Evolutionary conservation across 139 green algal genomes (phyloP).

Genomic region (Volvox reticuliferus): DNA sequence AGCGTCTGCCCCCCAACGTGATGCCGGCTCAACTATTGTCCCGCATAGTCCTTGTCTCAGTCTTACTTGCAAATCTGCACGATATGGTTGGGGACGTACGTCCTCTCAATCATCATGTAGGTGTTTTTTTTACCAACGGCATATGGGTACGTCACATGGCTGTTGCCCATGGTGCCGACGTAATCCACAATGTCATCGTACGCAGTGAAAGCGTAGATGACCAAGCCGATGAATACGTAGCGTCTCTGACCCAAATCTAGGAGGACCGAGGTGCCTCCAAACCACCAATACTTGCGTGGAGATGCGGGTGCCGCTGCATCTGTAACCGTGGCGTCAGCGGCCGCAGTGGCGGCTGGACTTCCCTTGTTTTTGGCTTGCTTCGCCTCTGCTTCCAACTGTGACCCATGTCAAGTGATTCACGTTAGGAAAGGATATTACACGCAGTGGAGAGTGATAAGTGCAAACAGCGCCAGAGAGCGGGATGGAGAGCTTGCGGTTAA

Average conservation of each 20-base stretch:
- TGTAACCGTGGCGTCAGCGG: neutral
- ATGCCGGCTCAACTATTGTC: no score
- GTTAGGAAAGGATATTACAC: neutral
- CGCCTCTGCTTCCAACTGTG: neutral
- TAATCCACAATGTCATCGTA: neutral
- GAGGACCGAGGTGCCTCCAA: conserved; percentile 22
- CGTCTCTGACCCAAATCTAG: neutral
- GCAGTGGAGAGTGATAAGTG: neutral
- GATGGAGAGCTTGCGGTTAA: no score
- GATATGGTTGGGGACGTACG: conserved; percentile 19
- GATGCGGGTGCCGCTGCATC: neutral
- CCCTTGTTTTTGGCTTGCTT: neutral
- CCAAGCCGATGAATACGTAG: conserved; percentile 1
- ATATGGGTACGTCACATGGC: conserved; percentile 2
- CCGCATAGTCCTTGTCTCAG: no score
- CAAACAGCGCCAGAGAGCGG: no score
- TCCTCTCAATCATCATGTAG: neutral
- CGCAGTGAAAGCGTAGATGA: neutral
- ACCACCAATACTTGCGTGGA: neutral
- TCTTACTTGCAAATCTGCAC: neutral
- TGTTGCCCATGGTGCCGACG: conserved; percentile 19
- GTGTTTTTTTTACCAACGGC: conserved; percentile 3
- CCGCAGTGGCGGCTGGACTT: neutral
- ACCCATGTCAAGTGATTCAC: neutral
- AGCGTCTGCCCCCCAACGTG: no score